Percentiles rank a stretch among this genome's conserved stretches.
These are phyloP conservation scores for Geosmithia putterillii DNA, from an alignment of 2,329 filamentous ascomycete genomes.

Conservation along the genomic window DNA sequence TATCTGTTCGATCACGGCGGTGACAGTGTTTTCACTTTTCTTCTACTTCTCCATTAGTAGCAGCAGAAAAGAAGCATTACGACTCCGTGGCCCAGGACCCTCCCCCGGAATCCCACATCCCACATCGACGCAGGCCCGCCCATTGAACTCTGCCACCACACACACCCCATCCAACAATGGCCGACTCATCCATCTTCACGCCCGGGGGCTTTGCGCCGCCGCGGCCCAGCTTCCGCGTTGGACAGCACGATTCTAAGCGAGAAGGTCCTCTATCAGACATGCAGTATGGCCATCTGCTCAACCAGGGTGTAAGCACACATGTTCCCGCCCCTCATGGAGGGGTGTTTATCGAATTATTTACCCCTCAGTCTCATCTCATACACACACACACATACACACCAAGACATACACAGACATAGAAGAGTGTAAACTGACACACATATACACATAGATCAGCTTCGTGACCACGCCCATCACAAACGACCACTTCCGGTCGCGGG, in stretches of 20 bases:
- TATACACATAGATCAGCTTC: constrained; percentile 55
- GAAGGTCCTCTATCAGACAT: constrained; percentile 47
- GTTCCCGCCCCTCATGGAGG: too few species aligned
- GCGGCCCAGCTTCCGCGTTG: constrained; percentile 49
- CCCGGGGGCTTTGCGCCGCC: constrained; percentile 14
- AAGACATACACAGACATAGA: neutral
- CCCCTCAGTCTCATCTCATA: neutral
- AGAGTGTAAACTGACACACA: neutral
- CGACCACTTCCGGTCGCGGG: constrained; percentile 54
- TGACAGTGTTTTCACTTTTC: too few species aligned
- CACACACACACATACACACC: too few species aligned
- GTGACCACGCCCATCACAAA: constrained; percentile 71
- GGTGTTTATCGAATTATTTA: neutral
- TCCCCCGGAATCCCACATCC: too few species aligned
- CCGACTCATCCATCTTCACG: constrained; percentile 8
- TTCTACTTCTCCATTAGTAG: too few species aligned
- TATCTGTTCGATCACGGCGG: too few species aligned
- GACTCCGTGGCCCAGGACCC: too few species aligned
- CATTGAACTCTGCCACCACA: neutral
- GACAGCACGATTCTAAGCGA: constrained; percentile 59
- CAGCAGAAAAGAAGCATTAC: too few species aligned
- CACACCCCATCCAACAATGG: constrained; percentile 12
- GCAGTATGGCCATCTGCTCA: constrained; percentile 55
- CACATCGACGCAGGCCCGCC: too few species aligned
- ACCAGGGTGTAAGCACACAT: constrained; percentile 47